Evolutionary conservation across 208 protist genomes (phyloP).

Genomic region (Leishmania amazonensis): DNA sequence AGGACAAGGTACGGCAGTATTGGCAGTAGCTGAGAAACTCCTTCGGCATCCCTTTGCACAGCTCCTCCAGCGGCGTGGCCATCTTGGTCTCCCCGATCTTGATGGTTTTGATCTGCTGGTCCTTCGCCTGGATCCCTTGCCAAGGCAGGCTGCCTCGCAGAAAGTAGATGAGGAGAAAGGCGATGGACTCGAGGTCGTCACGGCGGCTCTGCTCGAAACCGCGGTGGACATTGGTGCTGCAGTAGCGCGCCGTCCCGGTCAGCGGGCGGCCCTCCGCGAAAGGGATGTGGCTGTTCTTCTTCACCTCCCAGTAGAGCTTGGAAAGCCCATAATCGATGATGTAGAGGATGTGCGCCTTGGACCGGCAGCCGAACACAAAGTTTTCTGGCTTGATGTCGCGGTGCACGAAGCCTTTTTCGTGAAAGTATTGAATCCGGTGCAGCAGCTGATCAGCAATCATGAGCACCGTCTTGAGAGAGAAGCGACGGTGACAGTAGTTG

Average conservation of each 20-base stretch:
- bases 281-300: slow-evolving; percentile 96
- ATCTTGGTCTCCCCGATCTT: slow-evolving; percentile 89
- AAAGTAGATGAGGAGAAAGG: slow-evolving; percentile 95
- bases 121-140: slow-evolving; percentile 90
- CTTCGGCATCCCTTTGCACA: slow-evolving; percentile 67
- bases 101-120: slow-evolving; percentile 75
- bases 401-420: slow-evolving; percentile 83
- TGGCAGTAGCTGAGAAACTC: slow-evolving; percentile 75
- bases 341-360: slow-evolving; percentile 83
- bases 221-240: slow-evolving; percentile 98
- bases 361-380: slow-evolving; percentile 74
- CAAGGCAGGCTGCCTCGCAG: slow-evolving; percentile 91
- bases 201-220: slow-evolving; percentile 96
- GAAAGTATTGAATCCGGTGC: slow-evolving; percentile 84
- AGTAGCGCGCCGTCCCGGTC: slow-evolving; percentile 99
- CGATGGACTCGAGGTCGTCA: slow-evolving; percentile 95
- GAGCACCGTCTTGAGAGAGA: slow-evolving; percentile 99
- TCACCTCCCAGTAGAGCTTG: slow-evolving; percentile 98
- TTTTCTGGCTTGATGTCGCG: slow-evolving; percentile 93
- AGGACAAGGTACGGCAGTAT: slow-evolving; percentile 79
- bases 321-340: slow-evolving; percentile 99
- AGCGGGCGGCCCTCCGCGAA: slow-evolving; percentile 98
- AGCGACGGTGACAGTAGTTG: slow-evolving; percentile 92
- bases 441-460: slow-evolving; percentile 99
- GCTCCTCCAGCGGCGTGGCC: slow-evolving; percentile 56